Evolutionary conservation across 2,329 filamentous ascomycete genomes (phyloP), one percentile per base, ranked within the genome.

Genomic region (Colletotrichum truncatum): DNA sequence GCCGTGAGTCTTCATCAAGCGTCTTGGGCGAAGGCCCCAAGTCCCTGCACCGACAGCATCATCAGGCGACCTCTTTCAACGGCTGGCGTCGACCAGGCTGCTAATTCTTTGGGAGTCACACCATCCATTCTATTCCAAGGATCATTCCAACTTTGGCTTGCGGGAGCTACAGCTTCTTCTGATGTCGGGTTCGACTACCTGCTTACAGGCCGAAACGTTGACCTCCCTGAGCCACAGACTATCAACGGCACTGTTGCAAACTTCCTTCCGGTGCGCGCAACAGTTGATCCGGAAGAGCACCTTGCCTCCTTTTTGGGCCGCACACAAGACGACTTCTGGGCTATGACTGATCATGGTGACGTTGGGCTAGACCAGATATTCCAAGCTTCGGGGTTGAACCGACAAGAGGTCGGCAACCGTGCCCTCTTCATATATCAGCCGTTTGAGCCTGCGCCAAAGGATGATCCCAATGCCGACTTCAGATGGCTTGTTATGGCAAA

Each of bases 181-280:
- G 73, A 74, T 34, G 69, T 78, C 18, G 55, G 63, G 10, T 75
- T 75, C 49, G 77, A 79, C 68, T 74, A 80, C 70, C 75, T 80
- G 41, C 63, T 75, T 52, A 78, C 73, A 2, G 77, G 78, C 16
- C 76, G 78, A 62, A 80, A 80, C 67, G 74, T 78, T 21, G 72
- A 73, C 28, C 65, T 78, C 28, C 69, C 67, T 30, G 69, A 77
- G 53, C 75, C 78, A 5, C 77, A 80, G 54, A 62, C 62, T 32
- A 76, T 80, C 69, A 76, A 76, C 66, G 77, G 78, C 18, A 76
- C 72, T 1, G 72, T 72, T 43, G 77, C 77, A 26, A 78, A 79
- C 68, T 80, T 80, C 64, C 68, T 79, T 9, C 76, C 76, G 2
- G 67, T 77, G 51, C 72, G 74, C n/a, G 66, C 67, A 3, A 25